A percentile compares a stretch with the other conserved stretches of the same genome.
phyloP scores from a whole-genome alignment of 305 asterid species.

The Fraxinus xanthoxyloides region DNA sequence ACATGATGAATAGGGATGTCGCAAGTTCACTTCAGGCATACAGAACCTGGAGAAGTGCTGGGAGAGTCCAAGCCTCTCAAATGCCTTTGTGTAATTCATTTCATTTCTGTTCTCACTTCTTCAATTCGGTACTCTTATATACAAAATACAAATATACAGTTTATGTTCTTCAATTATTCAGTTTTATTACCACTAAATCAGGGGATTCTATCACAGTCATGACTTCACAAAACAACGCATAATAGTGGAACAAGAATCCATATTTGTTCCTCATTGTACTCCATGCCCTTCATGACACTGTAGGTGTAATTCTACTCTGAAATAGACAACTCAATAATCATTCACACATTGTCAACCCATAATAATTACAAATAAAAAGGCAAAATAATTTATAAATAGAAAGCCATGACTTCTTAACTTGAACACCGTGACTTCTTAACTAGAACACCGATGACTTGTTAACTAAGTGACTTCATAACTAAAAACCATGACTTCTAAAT shows the following conservation, averaged over 20 bases:
- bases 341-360: background rate
- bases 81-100: background rate
- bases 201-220: background rate
- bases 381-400: background rate
- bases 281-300: background rate
- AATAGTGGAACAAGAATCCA: background rate
- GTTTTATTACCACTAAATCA: background rate
- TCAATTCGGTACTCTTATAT: background rate
- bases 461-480: too few relatives aligned
- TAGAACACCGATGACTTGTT: too few relatives aligned
- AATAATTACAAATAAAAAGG: constrained; percentile 4
- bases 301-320: background rate
- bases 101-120: background rate
- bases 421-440: too few relatives aligned
- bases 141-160: background rate
- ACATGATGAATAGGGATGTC: background rate
- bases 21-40: background rate
- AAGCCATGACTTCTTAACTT: background rate
- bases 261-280: background rate
- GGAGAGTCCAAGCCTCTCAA: background rate
- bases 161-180: background rate
- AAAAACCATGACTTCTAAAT: too few relatives aligned
- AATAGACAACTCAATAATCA: background rate
- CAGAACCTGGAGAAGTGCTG: background rate
- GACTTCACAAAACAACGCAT: background rate